Evolutionary conservation across 23 red algal genomes (phyloP), one percentile per base, ranked within the genome.

Genomic region (Agarophyton chilense): DNA sequence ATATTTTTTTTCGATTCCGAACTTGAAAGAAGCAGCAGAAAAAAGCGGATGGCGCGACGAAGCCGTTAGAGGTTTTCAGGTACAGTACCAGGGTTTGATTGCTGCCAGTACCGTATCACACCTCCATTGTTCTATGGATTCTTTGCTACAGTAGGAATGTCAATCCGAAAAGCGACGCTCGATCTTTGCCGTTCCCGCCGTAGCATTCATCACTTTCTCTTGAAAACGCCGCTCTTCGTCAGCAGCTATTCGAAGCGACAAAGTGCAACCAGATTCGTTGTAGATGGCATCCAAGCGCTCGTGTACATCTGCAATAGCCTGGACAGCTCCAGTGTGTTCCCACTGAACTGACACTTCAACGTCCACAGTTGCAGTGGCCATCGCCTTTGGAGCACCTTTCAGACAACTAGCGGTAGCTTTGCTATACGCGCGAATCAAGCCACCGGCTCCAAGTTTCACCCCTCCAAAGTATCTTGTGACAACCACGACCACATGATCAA

Each of bases 381-480:
- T 52, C n/a, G 18, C 82, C 45, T 73, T 87, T 43, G 44, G 44
- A 26, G 82, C 82, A 41, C 52, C 65, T 72, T 55, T 54, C 45
- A 90, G 36, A 34, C 66, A 74, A 0, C 57, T 45, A 42, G 43
- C 31, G 6, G 86, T 49, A 22, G 75, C 72, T 33, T 41, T 24
- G 28, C 35, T 62, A 42, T 90, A 90, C 5, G 86, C 86, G 13
- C 86, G 68, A 52, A 78, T 67, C 44, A 90, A 47, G 35, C 86
- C 86, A 34, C 86, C 72, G 34, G 86, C 86, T 32, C 86, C 86
- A n/a, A 90, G 72, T 51, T 90, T 90, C 49, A 90, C 58, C 31
- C 86, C 86, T 43, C 86, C 86, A 57, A 90, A 90, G 29, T 77
- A 90, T 17, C 86, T 70, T 25, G 72, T 77, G 9, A 90, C 86